Conservation (phyloP, 306 rosid species). For the Cercis canadensis region DNA sequence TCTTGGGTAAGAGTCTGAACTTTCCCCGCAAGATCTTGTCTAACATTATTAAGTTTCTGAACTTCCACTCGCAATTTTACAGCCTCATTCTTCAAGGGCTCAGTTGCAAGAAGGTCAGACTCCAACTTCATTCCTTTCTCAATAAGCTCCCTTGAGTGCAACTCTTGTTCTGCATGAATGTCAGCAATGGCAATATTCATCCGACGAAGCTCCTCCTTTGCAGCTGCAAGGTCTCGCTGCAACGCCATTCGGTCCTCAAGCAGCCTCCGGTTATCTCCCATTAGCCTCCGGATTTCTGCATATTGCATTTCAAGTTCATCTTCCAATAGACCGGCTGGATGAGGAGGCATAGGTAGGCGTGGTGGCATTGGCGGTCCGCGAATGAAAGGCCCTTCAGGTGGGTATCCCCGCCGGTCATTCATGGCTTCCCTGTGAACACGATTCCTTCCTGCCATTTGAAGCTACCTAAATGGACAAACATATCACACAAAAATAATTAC, state of each 20-base stretch:
- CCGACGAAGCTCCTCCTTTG: conserved; percentile 79
- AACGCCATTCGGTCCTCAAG: conserved; percentile 66
- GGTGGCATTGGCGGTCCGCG: conserved; percentile 68
- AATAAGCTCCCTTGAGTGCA: conserved; percentile 71
- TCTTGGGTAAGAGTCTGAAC: conserved; percentile 71
- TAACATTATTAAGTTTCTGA: conserved; percentile 63
- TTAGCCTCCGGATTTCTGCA: conserved; percentile 64
- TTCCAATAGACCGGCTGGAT: conserved; percentile 72
- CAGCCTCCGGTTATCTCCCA: conserved; percentile 74
- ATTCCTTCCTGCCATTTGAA: conserved; percentile 71
- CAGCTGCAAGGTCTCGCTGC: conserved; percentile 73
- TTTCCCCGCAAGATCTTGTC: conserved; percentile 70
- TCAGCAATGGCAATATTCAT: conserved; percentile 79
- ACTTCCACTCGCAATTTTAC: conserved; percentile 69
- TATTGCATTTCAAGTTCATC: conserved; percentile 80
- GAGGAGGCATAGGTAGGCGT: conserved; percentile 60
- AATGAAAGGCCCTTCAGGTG: conserved; percentile 61
- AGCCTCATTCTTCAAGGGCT: conserved; percentile 77
- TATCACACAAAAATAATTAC: background rate
- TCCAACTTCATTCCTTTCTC: conserved; percentile 76
- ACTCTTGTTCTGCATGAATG: conserved; percentile 68
- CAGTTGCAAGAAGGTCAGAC: conserved; percentile 72
- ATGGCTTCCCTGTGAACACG: conserved; percentile 60
- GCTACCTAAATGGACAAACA: conserved; percentile 41
- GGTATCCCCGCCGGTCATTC: conserved; percentile 68